Evolutionary conservation across 139 green algal genomes (phyloP), one percentile per base, ranked within the genome.

Genomic region (Microglena sp.): DNA sequence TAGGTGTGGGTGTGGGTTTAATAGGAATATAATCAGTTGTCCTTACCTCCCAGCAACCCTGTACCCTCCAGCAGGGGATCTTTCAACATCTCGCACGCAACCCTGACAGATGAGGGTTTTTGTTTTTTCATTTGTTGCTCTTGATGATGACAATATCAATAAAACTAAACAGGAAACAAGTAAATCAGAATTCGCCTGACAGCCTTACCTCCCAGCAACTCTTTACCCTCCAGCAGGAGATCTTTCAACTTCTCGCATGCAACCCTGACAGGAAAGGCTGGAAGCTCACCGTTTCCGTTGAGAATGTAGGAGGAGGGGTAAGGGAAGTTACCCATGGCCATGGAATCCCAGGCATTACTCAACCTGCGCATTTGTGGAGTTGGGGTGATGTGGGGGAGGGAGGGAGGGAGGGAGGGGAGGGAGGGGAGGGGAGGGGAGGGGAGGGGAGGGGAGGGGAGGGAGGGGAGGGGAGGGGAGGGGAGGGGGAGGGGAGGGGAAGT

Each of bases 241-340:
- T n/a, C n/a, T n/a, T n/a, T n/a, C n/a, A 78, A 61, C 22, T 50
- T 7, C 18, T 69, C 45, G 46, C 85, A 91, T 2, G 83, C 83
- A 1, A 68, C 80, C 1, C 81, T 64, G 57, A 89, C 74, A 5
- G 83, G 83, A 50, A 76, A 89, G 0, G 83, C 68, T 0, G 83
- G 85, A 45, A 89, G 71, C 21, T 79, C 22, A 2, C 77, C 74
- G 0, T 74, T 44, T 32, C 74, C 72, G 29, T 82, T 79, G 2
- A 72, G 56, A 54, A 87, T 83, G 69, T 87, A 86, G 32, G n/a
- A 45, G 22, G 8, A 50, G 26, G 33, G 34, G 31, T 80, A 85
- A 3, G 78, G 78, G 61, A 78, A 85, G 62, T 88, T 83, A 29
- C 79, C 84, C 85, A 92, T 92, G 3, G 86, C 85, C 65, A 89